Evolutionary conservation across 192 early-diverging fungal species (phyloP), one percentile per base, ranked within the genome.

Genomic region (Pilobolus umbonatus): DNA sequence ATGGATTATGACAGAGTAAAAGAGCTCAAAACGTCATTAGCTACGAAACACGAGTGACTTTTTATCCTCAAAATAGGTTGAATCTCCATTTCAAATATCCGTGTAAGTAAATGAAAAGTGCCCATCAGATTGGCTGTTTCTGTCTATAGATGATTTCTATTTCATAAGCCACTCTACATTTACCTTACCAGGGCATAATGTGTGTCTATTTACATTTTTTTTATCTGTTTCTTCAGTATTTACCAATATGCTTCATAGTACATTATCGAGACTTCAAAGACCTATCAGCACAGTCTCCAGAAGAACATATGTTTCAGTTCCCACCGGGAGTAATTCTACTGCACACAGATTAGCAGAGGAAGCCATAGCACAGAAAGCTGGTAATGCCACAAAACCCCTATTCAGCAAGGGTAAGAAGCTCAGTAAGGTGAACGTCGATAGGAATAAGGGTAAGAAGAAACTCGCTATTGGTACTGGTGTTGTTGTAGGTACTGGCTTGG

Each of bases 321-420:
- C 57, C n/a, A 15, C 39, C 15, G 51, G 51, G 8, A 3, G 17
- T 22, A 19, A 26, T 11, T 56, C 67, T 14, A 24, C 67, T 19
- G 53, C 59, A 19, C 61, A 53, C 32, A 65, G 57, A 25, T 62
- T 80, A n/a, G 73, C 74, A 38, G 72, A 69, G 21, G 78, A 75
- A 50, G 73, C 61, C 10, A 61, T 76, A 2, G 72, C 75, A 11
- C 64, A 70, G 53, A 74, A 75, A 47, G 73, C 67, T 11, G 68
- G 73, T 29, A 55, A 45, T 19, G 55, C 71, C 7, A 80, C 75
- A 25, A 80, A 80, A 55, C 78, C 78, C 14, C 65, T 73, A 5
- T 77, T 77, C 61, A 65, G 61, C 1, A 66, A 69, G 30, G 70
- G 65, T 31, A 64, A 80, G 43, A 75, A 67, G 2, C 55, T 55